Conservation (phyloP, 768 basidiomycete genomes). For the Podaxis mareebaensis region DNA sequence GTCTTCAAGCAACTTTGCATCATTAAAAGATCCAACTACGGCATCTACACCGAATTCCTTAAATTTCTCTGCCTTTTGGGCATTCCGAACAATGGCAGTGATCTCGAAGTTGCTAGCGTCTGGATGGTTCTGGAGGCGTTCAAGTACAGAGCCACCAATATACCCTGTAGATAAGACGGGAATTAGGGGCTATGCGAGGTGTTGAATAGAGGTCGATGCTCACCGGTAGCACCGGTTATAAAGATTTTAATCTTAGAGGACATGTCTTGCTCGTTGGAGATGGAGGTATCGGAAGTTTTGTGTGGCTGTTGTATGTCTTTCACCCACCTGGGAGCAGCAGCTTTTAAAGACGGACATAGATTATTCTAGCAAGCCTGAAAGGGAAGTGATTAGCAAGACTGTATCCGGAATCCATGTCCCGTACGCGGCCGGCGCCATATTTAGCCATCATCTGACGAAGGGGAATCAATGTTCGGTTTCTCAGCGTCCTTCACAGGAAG, state of each 20-base stretch:
- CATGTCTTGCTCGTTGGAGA: constrained; percentile 16
- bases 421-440: neutral
- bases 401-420: neutral
- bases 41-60: constrained; percentile 36
- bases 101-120: constrained; percentile 36
- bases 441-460: neutral
- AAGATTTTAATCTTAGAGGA: constrained; percentile 36
- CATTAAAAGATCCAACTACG: constrained; percentile 40
- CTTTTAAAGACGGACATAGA: neutral
- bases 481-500: no score
- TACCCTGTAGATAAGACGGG: constrained; percentile 32
- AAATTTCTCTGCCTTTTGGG: constrained; percentile 46
- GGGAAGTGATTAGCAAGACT: neutral
- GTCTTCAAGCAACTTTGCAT: constrained; percentile 38
- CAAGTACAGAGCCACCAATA: constrained; percentile 48
- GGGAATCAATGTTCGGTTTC: no score
- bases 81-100: constrained; percentile 44
- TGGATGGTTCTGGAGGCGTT: constrained; percentile 39
- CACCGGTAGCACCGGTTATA: constrained; percentile 47
- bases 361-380: neutral
- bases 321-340: neutral
- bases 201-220: neutral
- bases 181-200: neutral
- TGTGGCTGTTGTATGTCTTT: neutral
- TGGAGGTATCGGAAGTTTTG: neutral